Conservation (phyloP, 179 eudicot genomes). For the Silene coronaria region DNA sequence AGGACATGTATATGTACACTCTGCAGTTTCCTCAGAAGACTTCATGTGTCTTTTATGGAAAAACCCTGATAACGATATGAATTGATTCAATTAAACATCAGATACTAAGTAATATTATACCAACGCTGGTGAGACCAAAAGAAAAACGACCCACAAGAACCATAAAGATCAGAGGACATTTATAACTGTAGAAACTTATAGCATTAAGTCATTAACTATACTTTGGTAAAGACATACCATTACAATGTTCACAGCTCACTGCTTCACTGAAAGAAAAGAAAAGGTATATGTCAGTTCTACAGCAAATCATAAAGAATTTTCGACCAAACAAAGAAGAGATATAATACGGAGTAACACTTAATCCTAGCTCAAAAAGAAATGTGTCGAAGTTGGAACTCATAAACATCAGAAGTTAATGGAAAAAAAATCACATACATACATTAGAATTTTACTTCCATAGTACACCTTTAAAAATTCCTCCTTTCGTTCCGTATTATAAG, state of each 20-base stretch:
- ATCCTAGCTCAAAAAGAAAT: not conserved
- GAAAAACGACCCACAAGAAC: not conserved
- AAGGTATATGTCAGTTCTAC: constrained; percentile 20
- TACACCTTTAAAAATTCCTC: no score
- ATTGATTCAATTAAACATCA: not conserved
- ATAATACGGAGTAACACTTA: not conserved
- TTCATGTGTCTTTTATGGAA: constrained; percentile 78
- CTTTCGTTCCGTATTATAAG: no score
- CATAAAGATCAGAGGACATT: constrained; percentile 5
- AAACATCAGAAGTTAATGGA: not conserved
- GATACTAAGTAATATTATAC: not conserved
- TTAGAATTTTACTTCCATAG: not conserved
- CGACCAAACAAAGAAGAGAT: no score
- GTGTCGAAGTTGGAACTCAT: not conserved
- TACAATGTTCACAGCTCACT: constrained; percentile 68
- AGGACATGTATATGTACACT: constrained; percentile 55
- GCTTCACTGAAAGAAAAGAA: constrained; percentile 66
- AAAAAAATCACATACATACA: not conserved
- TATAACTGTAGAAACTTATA: not conserved
- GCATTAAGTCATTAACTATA: constrained; percentile 6
- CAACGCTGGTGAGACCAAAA: not conserved
- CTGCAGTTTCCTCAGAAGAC: constrained; percentile 43
- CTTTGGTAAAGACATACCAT: constrained; percentile 45
- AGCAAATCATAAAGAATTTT: constrained; percentile 3
- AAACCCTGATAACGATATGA: constrained; percentile 35